phyloP scores from a whole-genome alignment of 164 flowering plant genomes.

The Stephania yunnanensis region DNA sequence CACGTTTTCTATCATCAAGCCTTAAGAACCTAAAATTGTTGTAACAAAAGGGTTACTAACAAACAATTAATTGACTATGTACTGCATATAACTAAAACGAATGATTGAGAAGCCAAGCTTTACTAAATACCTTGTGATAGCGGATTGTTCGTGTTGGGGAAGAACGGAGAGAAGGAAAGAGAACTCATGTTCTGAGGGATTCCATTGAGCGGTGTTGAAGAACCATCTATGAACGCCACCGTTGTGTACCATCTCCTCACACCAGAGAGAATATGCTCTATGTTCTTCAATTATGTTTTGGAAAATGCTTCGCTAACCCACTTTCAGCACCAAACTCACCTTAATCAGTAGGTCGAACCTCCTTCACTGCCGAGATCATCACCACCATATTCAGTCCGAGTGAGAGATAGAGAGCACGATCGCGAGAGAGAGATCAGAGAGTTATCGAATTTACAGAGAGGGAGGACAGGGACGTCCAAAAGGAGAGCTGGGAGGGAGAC shows the following conservation, averaged over 20 bases:
- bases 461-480: too few species aligned
- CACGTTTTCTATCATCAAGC: constrained; percentile 67
- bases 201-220: constrained; percentile 62
- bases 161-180: constrained; percentile 41
- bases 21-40: constrained; percentile 43
- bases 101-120: background rate
- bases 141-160: constrained; percentile 45
- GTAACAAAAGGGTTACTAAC: background rate
- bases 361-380: too few species aligned
- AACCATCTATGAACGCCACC: constrained; percentile 53
- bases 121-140: constrained; percentile 48
- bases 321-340: too few species aligned
- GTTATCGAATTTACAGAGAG: too few species aligned
- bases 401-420: too few species aligned
- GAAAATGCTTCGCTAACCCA: too few species aligned
- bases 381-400: too few species aligned
- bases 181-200: constrained; percentile 48
- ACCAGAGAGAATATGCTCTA: background rate
- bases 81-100: background rate
- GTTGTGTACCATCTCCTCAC: constrained; percentile 31
- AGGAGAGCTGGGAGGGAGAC: too few species aligned
- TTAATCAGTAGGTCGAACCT: too few species aligned
- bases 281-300: too few species aligned
- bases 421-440: too few species aligned
- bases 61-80: background rate